phyloP scores from a whole-genome alignment of 495 filamentous ascomycete genomes.

The Aspergillus sclerotiicarbonarius region DNA sequence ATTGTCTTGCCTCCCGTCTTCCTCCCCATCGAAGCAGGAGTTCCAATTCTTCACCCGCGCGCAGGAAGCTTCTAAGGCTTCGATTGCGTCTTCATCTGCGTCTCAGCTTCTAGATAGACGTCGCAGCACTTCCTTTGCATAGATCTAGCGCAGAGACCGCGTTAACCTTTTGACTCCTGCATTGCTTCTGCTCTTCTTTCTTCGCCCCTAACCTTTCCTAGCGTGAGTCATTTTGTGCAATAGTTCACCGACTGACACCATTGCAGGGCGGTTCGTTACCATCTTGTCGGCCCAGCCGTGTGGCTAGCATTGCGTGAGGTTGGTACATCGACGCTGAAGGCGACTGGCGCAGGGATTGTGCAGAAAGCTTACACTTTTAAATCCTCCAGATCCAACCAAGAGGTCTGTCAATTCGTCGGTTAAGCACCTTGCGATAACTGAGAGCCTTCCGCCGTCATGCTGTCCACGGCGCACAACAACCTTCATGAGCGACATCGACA shows the following conservation, averaged over 20 bases:
- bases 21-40: constrained; percentile 13
- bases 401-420: constrained; percentile 20
- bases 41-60: constrained; percentile 10
- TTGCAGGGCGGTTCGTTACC: constrained; percentile 27
- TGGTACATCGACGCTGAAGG: constrained; percentile 14
- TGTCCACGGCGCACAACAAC: constrained; percentile 67
- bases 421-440: constrained; percentile 18
- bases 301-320: constrained; percentile 26
- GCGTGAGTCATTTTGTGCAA: constrained; percentile 21
- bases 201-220: constrained; percentile 15
- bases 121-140: neutral
- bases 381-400: constrained; percentile 10
- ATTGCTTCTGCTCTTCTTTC: constrained; percentile 22
- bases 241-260: constrained; percentile 42
- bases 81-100: constrained; percentile 6
- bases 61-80: constrained; percentile 2
- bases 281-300: constrained; percentile 25
- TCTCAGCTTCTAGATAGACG: constrained; percentile 8
- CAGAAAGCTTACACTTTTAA: constrained; percentile 16
- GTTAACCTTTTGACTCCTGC: constrained; percentile 15
- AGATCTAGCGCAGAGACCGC: constrained; percentile 17
- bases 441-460: constrained; percentile 54
- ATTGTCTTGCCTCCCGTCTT: constrained; percentile 25
- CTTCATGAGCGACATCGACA: constrained; percentile 67
- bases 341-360: constrained; percentile 12